phyloP scores from a whole-genome alignment of 140 eudicot genomes.

The Anethum foeniculum region DNA sequence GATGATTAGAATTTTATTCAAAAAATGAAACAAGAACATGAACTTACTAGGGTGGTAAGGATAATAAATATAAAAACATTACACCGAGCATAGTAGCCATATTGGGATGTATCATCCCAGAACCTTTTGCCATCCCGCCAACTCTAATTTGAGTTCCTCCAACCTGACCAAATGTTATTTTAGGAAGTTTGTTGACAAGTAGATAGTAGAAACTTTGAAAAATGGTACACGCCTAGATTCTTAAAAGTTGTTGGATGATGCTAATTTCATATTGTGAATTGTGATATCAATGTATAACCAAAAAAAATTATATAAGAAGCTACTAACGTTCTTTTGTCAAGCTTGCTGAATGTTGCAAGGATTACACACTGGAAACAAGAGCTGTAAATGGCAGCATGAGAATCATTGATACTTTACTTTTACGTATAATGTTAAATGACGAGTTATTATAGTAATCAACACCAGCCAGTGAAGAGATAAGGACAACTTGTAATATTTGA shows the following conservation, averaged over 20 bases:
- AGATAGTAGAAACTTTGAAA: background rate
- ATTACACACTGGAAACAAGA: background rate
- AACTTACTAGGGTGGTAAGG: background rate
- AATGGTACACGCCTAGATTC: background rate
- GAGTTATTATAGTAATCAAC: background rate
- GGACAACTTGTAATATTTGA: background rate
- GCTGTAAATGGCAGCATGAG: background rate
- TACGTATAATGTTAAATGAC: background rate
- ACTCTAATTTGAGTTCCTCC: constrained; percentile 57
- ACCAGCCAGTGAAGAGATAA: background rate
- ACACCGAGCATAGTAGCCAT: constrained; percentile 99
- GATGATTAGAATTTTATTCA: constrained; percentile 10
- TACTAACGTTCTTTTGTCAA: background rate
- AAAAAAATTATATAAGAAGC: background rate
- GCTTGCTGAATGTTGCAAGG: background rate
- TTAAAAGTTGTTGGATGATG: background rate
- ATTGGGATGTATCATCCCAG: constrained; percentile 99
- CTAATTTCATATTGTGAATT: background rate
- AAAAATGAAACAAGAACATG: constrained; percentile 8
- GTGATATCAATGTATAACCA: background rate
- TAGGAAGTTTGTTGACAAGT: background rate
- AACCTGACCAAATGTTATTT: constrained; percentile 34
- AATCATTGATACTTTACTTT: background rate
- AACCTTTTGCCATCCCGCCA: constrained; percentile 99
- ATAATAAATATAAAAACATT: constrained; percentile 16